Conservation (phyloP, 2,329 filamentous ascomycete species). For the Helicocarpus griseus region DNA sequence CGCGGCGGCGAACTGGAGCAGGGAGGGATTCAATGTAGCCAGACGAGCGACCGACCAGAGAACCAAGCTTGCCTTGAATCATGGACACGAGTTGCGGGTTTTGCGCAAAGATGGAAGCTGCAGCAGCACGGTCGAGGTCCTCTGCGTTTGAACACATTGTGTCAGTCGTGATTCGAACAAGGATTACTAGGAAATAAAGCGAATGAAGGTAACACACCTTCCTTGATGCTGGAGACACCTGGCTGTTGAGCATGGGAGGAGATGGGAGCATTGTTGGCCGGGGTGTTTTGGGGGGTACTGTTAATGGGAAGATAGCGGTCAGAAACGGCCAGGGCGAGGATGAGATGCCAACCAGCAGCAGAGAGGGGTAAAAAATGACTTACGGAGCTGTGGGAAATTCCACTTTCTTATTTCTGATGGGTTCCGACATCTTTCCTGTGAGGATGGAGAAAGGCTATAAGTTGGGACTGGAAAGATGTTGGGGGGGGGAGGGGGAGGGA, state of each 20-base stretch:
- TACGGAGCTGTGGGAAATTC: slow-evolving; percentile 55
- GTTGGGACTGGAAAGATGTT: slow-evolving; percentile 15
- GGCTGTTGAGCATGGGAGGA: slow-evolving; percentile 96
- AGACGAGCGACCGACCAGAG: slow-evolving; percentile 86
- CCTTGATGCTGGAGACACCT: slow-evolving; percentile 87
- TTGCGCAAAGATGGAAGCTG: slow-evolving; percentile 87
- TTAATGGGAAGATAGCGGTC: slow-evolving; percentile 14
- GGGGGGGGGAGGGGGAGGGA: slow-evolving; percentile 14
- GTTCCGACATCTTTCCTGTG: slow-evolving; percentile 50
- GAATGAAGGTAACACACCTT: slow-evolving; percentile 57
- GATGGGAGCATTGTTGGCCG: slow-evolving; percentile 89
- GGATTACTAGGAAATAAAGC: slow-evolving; percentile 3
- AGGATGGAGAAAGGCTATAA: slow-evolving; percentile 8
- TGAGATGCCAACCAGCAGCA: slow-evolving; percentile 2
- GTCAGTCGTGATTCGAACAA: slow-evolving; percentile 8
- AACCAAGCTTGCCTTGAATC: slow-evolving; percentile 94
- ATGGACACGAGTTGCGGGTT: slow-evolving; percentile 92
- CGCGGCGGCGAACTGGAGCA: slow-evolving; percentile 77
- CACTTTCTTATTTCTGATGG: slow-evolving; percentile 57
- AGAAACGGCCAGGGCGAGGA: slow-evolving; percentile 3
- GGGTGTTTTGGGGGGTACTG: slow-evolving; percentile 98
- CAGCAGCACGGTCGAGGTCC: slow-evolving; percentile 76
- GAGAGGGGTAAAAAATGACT: slow-evolving; percentile 26
- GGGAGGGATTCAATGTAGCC: slow-evolving; percentile 97
- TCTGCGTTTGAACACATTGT: slow-evolving; percentile 45